Evolutionary conservation across 2,329 filamentous ascomycete genomes (phyloP).

Genomic region (Chaetomium globosum): DNA sequence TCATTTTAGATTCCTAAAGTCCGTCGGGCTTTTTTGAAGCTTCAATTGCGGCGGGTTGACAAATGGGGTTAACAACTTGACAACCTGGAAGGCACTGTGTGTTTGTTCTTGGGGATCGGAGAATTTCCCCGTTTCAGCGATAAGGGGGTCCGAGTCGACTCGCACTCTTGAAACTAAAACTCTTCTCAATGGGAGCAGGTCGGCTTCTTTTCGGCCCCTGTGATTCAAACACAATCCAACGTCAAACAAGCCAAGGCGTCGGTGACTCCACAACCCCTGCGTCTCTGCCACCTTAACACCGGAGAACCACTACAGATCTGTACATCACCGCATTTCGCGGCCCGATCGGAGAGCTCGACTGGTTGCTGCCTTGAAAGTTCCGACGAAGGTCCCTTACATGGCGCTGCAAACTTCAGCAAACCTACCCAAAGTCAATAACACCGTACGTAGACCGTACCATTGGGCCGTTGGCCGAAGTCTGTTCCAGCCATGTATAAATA

Average conservation of each 20-base stretch:
- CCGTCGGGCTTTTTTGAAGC: slow-evolving; percentile 1
- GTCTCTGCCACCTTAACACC: slow-evolving; percentile 4
- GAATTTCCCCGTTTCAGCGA: slow-evolving; percentile 5
- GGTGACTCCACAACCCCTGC: neutral
- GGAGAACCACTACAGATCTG: neutral
- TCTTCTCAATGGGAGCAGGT: neutral
- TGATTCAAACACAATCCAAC: slow-evolving; percentile 8
- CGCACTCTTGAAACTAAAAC: slow-evolving; percentile 7
- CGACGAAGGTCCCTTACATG: slow-evolving; percentile 6
- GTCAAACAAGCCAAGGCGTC: slow-evolving; percentile 14
- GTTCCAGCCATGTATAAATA: slow-evolving; percentile 10
- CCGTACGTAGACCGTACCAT: neutral
- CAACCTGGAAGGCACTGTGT: neutral
- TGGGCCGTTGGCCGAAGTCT: slow-evolving; percentile 1
- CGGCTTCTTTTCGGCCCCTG: slow-evolving; percentile 17
- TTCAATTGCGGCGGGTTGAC: slow-evolving; percentile 1
- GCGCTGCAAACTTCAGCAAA: neutral
- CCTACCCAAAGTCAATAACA: neutral
- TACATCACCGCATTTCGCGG: neutral
- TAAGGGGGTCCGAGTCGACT: neutral
- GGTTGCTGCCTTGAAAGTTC: slow-evolving; percentile 14
- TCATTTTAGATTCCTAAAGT: slow-evolving; percentile 8
- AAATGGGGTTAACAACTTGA: neutral
- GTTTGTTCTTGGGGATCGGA: neutral
- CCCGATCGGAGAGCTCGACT: slow-evolving; percentile 1